Evolutionary conservation across 108 stramenopile genomes (phyloP), one percentile per base, ranked within the genome.

Genomic region (Epithemia pelagica): DNA sequence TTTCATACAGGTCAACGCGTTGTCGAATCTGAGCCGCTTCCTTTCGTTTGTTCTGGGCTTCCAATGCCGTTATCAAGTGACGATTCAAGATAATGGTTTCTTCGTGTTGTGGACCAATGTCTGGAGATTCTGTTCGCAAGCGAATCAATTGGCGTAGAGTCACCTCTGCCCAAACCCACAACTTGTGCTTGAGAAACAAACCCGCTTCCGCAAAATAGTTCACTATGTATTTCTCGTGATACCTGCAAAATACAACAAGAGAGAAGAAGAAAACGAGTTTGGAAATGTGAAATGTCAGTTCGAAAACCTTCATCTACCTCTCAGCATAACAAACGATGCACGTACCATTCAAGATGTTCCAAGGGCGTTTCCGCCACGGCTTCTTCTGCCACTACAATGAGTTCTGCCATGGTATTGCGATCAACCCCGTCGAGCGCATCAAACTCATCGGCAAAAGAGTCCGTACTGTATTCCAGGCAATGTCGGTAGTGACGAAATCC

Each of bases 381-480:
- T 65, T 93, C 91, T 76, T 93, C 91, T 1, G 91, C 82, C 91
- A 93, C 90, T 62, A 90, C 87, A 74, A 93, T 88, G 27, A 93
- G 66, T 76, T 93, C 91, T 1, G 91, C 88, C 84, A 87, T 80
- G 20, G 88, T 89, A 80, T 93, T 93, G 62, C 91, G 82, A 67
- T 93, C 91, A 51, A 93, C 65, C 10, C 88, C 88, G 3, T 84
- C 91, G 59, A 93, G 59, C 20, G 87, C 86, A 64, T 93, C 88
- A 64, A 77, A 90, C 19, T 87, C 85, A 72, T 93, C 82, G 24
- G 78, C 80, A 61, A 93, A 93, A 0, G 89, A 82, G 59, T 93
- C 91, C 7, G 88, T 93, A 27, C 88, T 90, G 73, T 93, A 93
- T 65, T 93, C 91, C 29, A 93, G 70, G 58, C 89, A 93, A 60